Evolutionary conservation across 2,329 filamentous ascomycete species (phyloP), one percentile per base, ranked within the genome.

Genomic region (Hortaea werneckii): DNA sequence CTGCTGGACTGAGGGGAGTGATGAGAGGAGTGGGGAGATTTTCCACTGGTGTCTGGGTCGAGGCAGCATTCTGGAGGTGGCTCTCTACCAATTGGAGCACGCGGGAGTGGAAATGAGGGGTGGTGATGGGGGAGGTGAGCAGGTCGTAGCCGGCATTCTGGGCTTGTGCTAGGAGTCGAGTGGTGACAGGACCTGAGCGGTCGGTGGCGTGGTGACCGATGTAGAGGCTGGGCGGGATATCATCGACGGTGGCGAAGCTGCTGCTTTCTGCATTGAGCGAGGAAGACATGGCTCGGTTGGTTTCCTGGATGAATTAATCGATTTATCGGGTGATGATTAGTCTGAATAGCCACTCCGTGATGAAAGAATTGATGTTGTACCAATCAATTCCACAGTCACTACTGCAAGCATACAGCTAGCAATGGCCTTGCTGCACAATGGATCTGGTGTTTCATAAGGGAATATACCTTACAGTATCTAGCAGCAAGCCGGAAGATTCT

Each of bases 81-180:
- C 70, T 65, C 38, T 76, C 72, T 29, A 85, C 70, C 29, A 85
- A 69, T 26, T 71, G 69, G 53, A 83, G 71, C 11, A 92, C 79
- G 46, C 84, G 76, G 28, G 78, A 71, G 51, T 80, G 81, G 64
- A 90, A 92, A 58, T 80, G 74, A 13, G 71, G 65, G 58, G 84
- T 92, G 35, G 85, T 90, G 61, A 94, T 82, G 42, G 85, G 83
- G 12, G 80, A 81, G 4, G 85, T 89, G 52, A 85, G 75, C 70
- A 88, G 86, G 60, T 82, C 79, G 70, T 90, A 87, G 58, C 83
- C 82, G 52, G 52, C 42, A 41, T 56, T 44, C 41, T 87, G 74
- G 8, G 86, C 74, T 58, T 83, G 75, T 43, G 75, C 74, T 56
- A 87, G 79, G 59, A 85, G 73, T 53, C 78, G 66, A 42, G 82